Base-by-base conservation (phyloP, 2,329 filamentous ascomycete genomes). In the Cryphonectria parasitica region DNA sequence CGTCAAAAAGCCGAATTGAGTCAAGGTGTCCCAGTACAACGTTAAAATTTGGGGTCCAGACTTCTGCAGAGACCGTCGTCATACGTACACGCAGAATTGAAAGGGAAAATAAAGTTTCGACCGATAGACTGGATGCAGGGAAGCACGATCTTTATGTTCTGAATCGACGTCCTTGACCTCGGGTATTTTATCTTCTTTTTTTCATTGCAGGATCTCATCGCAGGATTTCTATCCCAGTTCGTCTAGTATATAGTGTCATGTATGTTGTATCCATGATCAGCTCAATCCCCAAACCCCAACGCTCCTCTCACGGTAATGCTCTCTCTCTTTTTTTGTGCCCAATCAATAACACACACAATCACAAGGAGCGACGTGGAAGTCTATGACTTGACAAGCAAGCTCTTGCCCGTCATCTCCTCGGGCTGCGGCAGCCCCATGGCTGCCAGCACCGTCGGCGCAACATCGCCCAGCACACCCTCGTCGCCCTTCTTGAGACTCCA, bases 391-490 rank as follows among this genome's bases (percentile, higher is more conserved):
- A 94, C 83, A 76, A 99, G 86, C 78, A 99, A 86, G 82, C 90
- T 97, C 78, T 86, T 84, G 71, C 96, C 95, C 71, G 92, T 93
- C 96, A 99, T 99, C 81, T 95, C 95, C 77, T 92, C 89, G 6
- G 96, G 95, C 81, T 97, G 90, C 64, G 92, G 89, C 72, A 99
- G 86, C 43, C 96, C 96, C 95, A 99, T 98, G 78, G 90, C 90
- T 7, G 90, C 92, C 60, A 99, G 87, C 71, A 99, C 82, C 22
- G 96, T 99, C n/a, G 96, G 96, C 10, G 96, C 96, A 45, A 99
- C 96, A 78, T 99, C 96, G 72, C 96, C 96, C 31, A 99, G 87
- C n/a, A 99, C 96, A 78, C 94, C 95, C 63, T 70, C 36, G 72
- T 91, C 90, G 70, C 89, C 86, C 84, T 94, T 91, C 86, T 93